Evolutionary conservation across 2,329 filamentous ascomycete species (phyloP), one percentile per base, ranked within the genome.

Genomic region (Cylindrodendrum hubeiense): DNA sequence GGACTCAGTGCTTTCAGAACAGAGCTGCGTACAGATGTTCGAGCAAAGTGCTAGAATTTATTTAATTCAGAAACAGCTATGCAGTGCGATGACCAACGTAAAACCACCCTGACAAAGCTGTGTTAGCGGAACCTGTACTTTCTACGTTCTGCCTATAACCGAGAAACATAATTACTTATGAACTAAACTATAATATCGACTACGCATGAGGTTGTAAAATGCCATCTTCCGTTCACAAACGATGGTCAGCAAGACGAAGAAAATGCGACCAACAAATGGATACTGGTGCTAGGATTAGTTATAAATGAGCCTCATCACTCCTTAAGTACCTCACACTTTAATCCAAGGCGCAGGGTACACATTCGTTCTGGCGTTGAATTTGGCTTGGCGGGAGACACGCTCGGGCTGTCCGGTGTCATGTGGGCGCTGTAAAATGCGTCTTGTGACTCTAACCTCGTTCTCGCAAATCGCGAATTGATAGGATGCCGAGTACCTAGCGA

Each of bases 371-470:
- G 19, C 10, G n/a, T 47, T n/a, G n/a, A 43, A 41, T 39, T 54
- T 13, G 7, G 5, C 19, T 47, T 17, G 49, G 50, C 54, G 49
- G 50, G 49, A 41, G 47, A 34, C 26, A 37, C 17, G 41, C 47
- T 43, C 49, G 60, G 60, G 41, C 43, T 50, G 49, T 33, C 41
- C 60, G 60, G 60, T 33, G 54, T 63, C 60, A 63, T 63, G 60
- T 59, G 60, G 60, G 33, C 49, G 41, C 39, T 39, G 41, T 5
- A 41, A 41, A 44, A 57, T 17, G 47, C 47, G 60, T 63, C 60
- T 47, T 41, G 54, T 63, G 60, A 63, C 60, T 43, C 58, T 54
- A 30, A 19, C n/a, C 26, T 49, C 28, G 26, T 4, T 28, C 26
- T 49, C 46, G 37, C 37, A 8, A 39, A 49, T 26, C 17, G 26